Percentiles rank a stretch among this genome's conserved stretches.
phyloP scores from a whole-genome alignment of 2,329 filamentous ascomycete genomes.

The Sphaceloma murrayae region DNA sequence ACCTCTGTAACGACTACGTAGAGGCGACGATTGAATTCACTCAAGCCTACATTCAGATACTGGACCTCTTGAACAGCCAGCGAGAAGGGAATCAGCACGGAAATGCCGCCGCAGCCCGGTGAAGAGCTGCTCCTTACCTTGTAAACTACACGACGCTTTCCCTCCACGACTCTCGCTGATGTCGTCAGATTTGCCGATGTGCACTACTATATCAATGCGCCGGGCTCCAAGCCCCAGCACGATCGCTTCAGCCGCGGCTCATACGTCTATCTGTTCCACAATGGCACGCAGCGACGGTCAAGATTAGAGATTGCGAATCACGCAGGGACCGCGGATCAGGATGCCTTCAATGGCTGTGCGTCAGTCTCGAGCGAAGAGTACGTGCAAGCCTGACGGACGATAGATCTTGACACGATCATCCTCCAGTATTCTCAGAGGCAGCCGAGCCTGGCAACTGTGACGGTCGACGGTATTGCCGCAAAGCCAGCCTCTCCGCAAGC shows the following conservation, averaged over 20 bases:
- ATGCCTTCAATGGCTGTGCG: constrained; percentile 70
- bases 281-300: constrained; percentile 55
- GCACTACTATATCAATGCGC: constrained; percentile 69
- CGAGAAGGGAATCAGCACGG: constrained; percentile 19
- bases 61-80: constrained; percentile 23
- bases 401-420: constrained; percentile 56
- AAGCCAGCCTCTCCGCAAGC: constrained; percentile 31
- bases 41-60: constrained; percentile 24
- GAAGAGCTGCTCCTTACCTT: constrained; percentile 40
- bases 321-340: constrained; percentile 64
- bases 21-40: constrained; percentile 24
- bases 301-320: constrained; percentile 69
- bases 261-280: constrained; percentile 72
- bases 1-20: constrained; percentile 22
- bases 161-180: too few relatives aligned
- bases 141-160: too few relatives aligned
- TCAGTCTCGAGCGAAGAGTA: constrained; percentile 15
- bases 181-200: constrained; percentile 62
- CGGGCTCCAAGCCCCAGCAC: constrained; percentile 57
- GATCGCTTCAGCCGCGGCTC: constrained; percentile 72
- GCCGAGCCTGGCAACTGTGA: constrained; percentile 59
- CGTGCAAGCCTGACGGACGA: not conserved
- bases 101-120: constrained; percentile 41
- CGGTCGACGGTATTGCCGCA: constrained; percentile 41
- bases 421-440: constrained; percentile 67